phyloP scores from a whole-genome alignment of 306 rosid genomes.

The Vigna radiata region DNA sequence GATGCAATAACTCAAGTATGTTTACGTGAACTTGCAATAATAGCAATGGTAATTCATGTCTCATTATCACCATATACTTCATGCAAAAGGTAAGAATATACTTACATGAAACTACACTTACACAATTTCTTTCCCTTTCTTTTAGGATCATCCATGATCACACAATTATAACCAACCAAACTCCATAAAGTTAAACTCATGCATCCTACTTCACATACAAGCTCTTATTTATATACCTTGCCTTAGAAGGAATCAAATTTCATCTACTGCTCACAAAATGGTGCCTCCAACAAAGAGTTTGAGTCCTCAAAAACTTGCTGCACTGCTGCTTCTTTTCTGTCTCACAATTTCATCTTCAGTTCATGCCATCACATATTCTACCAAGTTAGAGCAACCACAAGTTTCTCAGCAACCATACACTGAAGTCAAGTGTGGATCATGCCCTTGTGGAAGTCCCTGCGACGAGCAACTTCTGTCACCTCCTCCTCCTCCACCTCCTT shows the following conservation, averaged over 20 bases:
- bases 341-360: constrained; percentile 32
- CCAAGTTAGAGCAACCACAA: constrained; percentile 40
- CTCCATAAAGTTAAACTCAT: background rate
- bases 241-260: constrained; percentile 32
- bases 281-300: constrained; percentile 37
- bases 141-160: background rate
- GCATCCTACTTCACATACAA: constrained; percentile 37
- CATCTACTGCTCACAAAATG: constrained; percentile 41
- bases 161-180: background rate
- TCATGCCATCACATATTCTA: constrained; percentile 10
- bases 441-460: constrained; percentile 77
- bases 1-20: background rate
- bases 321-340: constrained; percentile 38
- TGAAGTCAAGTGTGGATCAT: constrained; percentile 79
- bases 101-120: constrained; percentile 19
- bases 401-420: constrained; percentile 27
- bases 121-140: background rate
- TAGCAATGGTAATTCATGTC: background rate
- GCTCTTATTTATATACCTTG: constrained; percentile 33
- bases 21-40: no score
- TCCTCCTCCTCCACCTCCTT: constrained; percentile 48
- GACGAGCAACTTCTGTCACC: constrained; percentile 42
- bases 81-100: constrained; percentile 48
- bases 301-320: constrained; percentile 34
- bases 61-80: constrained; percentile 22